Evolutionary conservation across 768 basidiomycete species (phyloP), one percentile per base, ranked within the genome.

Genomic region (Exsudoporus frostii): DNA sequence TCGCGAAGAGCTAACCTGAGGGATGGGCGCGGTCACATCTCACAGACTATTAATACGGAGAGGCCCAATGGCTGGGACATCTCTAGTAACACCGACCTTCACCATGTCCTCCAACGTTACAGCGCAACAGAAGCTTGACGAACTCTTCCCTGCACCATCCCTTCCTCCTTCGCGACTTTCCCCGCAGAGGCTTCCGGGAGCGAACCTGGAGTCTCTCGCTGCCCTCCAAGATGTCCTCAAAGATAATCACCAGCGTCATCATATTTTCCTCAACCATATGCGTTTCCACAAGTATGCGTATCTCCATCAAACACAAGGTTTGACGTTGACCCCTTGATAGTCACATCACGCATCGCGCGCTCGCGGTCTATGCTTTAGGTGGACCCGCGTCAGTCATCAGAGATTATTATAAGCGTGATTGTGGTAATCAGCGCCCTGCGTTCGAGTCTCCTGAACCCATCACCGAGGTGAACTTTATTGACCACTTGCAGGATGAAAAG

Each of bases 271-370:
- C 61, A 77, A 81, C 48, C 60, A 77, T 19, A 53, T 41, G 29
- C 56, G 69, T 0, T 78, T 79, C 51, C 82, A 83, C 70, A 83
- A 83, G 82, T 82, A 54, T 13, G 75, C 65, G 15, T 10, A 1
- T 14, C 8, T 11, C 17, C 14, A 20, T 29, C 1, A 29, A 9
- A 5, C 1, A 8, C 2, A 17, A 24, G 4, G 10, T 11, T 14
- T 34, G n/a, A 43, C 1, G 2, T 9, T 25, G 27, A 47, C 27
- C 4, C 3, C 2, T n/a, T 24, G 13, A 11, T 33, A 71, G 69
- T 22, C 70, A 71, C 25, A 51, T 63, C 29, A 51, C 70, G 4
- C 70, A 71, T 45, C 70, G 62, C 13, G 62, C 58, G 3, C 57
- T 71, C 2, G 70, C 66, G 3, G 45, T 68, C 19, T 71, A 66